These are phyloP conservation scores for Aspergillus aculeatinus DNA, from an alignment of 2,329 filamentous ascomycete genomes.

Conservation along the genomic window DNA sequence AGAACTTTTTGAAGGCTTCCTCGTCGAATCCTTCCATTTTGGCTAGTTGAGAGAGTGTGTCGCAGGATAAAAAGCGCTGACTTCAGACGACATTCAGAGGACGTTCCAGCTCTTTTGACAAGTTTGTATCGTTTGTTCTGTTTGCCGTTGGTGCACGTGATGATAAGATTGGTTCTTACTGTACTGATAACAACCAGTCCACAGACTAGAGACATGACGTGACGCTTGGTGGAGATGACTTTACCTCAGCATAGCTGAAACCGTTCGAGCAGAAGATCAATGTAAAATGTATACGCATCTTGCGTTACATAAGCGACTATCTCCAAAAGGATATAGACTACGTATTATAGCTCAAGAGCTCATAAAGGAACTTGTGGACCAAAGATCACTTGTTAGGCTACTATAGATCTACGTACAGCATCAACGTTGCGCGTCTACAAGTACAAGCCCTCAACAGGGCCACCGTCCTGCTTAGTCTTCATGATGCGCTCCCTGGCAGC, in stretches of 20 bases:
- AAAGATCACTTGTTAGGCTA: conserved; percentile 8
- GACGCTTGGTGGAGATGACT: background rate
- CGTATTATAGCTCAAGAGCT: conserved; percentile 21
- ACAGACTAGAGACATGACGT: background rate
- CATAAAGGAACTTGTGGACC: conserved; percentile 18
- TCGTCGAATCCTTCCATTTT: conserved; percentile 48
- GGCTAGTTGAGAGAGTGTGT: conserved; percentile 6
- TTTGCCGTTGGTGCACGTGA: background rate
- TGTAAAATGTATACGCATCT: too few species aligned
- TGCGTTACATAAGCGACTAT: too few species aligned
- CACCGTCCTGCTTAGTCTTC: conserved; percentile 97
- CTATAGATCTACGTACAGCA: conserved; percentile 13
- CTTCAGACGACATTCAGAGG: conserved; percentile 1
- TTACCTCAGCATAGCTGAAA: too few species aligned
- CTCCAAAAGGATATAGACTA: too few species aligned
- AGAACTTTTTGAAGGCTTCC: conserved; percentile 55
- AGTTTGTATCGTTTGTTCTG: conserved; percentile 29
- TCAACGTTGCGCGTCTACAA: conserved; percentile 61
- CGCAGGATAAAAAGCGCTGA: background rate
- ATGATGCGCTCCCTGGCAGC: conserved; percentile 89
- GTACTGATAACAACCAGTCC: background rate
- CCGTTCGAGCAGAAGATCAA: too few species aligned
- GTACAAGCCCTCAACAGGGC: conserved; percentile 90
- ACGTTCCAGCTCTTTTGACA: conserved; percentile 20
- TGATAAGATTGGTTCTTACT: background rate